Conservation (phyloP, 2,329 filamentous ascomycete genomes). For the Cephalotrichum gorgonifer region DNA sequence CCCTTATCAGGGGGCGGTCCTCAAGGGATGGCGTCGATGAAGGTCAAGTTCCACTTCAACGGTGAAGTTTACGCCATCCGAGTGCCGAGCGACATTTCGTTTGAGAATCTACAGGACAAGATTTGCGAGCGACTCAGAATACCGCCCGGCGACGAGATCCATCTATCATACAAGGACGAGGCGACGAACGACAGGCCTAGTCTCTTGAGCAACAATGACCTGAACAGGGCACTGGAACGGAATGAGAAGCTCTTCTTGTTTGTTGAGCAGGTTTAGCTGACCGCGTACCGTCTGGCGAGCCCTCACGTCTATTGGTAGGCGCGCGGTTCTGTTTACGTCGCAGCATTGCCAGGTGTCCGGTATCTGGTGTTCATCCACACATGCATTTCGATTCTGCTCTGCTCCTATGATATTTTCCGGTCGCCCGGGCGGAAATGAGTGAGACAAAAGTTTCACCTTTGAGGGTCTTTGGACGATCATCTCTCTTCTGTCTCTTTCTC, state of each 20-base stretch:
- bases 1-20: constrained; percentile 6
- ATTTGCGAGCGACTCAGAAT: constrained; percentile 77
- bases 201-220: constrained; percentile 68
- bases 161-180: constrained; percentile 82
- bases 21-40: constrained; percentile 48
- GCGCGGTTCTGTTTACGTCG: background rate
- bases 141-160: constrained; percentile 54
- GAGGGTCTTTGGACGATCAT: no score
- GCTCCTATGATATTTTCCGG: constrained; percentile 1
- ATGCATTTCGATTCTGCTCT: constrained; percentile 3
- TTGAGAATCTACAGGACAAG: constrained; percentile 70
- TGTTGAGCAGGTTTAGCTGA: constrained; percentile 41
- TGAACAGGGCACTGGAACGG: constrained; percentile 68
- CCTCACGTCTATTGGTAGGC: background rate
- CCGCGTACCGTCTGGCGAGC: background rate
- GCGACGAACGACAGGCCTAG: constrained; percentile 62
- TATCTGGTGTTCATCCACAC: constrained; percentile 3
- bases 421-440: background rate
- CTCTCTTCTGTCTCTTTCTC: constrained; percentile 3
- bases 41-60: constrained; percentile 91
- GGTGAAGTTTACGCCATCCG: constrained; percentile 87
- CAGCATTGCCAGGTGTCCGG: background rate
- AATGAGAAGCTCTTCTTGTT: constrained; percentile 82
- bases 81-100: constrained; percentile 71
- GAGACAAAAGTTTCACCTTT: background rate